A percentile compares a stretch with the other conserved stretches of the same genome.
Conservation (phyloP, 139 green algal species). For the Chlamydomonas applanata region DNA sequence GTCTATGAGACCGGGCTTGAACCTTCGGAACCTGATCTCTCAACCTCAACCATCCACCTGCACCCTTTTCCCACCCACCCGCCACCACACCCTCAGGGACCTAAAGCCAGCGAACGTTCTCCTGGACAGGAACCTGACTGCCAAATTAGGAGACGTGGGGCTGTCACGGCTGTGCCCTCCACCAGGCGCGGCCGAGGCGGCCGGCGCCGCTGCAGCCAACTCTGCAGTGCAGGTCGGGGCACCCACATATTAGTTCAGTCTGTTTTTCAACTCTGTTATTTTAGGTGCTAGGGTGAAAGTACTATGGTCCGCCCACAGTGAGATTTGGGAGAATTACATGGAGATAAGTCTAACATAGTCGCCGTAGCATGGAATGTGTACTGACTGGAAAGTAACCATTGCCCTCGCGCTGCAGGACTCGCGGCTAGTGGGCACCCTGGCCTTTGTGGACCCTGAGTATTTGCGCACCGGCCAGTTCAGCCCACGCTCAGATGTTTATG, state of each 20-base stretch:
- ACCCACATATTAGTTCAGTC: no score
- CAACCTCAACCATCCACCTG: neutral
- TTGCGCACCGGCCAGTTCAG: conserved; percentile 44
- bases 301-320: no score
- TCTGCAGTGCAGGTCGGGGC: no score
- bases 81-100: conserved; percentile 15
- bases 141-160: conserved; percentile 60
- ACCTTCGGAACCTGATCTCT: no score
- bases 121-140: conserved; percentile 43
- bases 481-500: conserved; percentile 51
- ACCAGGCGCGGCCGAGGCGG: no score
- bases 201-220: neutral
- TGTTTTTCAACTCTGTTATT: no score
- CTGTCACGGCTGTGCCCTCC: conserved; percentile 29
- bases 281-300: no score
- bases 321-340: no score
- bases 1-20: no score
- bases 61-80: neutral
- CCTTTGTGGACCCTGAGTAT: conserved; percentile 69
- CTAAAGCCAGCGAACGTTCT: conserved; percentile 53
- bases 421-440: conserved; percentile 48
- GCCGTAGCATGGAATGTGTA: no score
- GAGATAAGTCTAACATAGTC: no score
- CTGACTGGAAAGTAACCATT: neutral
- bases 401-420: conserved; percentile 33